phyloP scores from a whole-genome alignment of 2,329 filamentous ascomycete species.

The Ophiostoma sp. region DNA sequence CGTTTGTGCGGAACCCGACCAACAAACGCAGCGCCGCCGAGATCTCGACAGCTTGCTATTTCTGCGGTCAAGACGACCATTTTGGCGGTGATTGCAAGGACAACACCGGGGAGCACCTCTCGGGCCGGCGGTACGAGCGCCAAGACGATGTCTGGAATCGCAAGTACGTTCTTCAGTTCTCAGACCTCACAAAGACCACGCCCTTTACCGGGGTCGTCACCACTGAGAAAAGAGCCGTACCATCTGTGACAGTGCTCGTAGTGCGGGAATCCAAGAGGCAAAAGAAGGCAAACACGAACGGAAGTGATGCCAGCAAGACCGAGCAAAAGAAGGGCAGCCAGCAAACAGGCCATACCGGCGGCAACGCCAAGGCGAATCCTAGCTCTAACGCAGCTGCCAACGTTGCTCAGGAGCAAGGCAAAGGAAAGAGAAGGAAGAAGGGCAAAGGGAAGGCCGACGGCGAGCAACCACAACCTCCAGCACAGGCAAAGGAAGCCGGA shows the following conservation, averaged over 20 bases:
- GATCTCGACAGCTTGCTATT: conserved; percentile 56
- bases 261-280: conserved; percentile 1
- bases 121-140: conserved; percentile 25
- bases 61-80: conserved; percentile 56
- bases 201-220: not conserved
- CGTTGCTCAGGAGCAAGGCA: not conserved
- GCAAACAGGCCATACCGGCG: not conserved
- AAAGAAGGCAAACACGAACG: not conserved
- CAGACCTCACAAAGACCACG: not conserved
- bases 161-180: conserved; percentile 24
- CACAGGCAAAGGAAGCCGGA: not conserved
- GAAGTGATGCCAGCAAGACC: not conserved
- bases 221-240: not conserved
- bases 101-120: conserved; percentile 30
- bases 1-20: conserved; percentile 47
- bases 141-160: conserved; percentile 54
- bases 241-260: not conserved
- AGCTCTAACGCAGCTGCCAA: not conserved
- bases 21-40: conserved; percentile 50
- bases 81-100: conserved; percentile 57
- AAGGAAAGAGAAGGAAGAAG: not conserved
- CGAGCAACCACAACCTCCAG: not conserved
- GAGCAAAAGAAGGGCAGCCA: not conserved
- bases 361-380: not conserved
- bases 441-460: not conserved